Conservation (phyloP, 148 eudicot species). For the Arctostaphylos glauca region DNA sequence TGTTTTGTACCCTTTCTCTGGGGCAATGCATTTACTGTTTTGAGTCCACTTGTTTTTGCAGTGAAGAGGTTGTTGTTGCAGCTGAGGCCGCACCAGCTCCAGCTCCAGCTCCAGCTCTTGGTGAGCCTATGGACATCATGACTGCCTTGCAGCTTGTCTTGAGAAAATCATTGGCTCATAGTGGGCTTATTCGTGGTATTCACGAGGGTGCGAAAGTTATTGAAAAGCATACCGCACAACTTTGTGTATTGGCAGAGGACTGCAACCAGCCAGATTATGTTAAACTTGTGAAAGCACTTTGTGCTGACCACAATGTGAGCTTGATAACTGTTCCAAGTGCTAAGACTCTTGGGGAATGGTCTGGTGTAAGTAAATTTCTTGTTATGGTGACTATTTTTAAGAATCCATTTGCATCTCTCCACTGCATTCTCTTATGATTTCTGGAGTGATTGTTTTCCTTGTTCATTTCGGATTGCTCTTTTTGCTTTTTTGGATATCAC, state of each 20-base stretch:
- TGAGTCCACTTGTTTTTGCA: too few relatives aligned
- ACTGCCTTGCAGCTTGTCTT: conserved; percentile 20
- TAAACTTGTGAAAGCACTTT: conserved; percentile 28
- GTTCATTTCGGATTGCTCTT: too few relatives aligned
- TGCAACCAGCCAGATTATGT: conserved; percentile 45
- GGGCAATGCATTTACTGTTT: too few relatives aligned
- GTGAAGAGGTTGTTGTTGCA: too few relatives aligned
- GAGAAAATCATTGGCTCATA: too few relatives aligned
- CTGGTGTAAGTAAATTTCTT: conserved; percentile 31
- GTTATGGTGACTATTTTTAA: background rate
- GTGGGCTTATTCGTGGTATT: too few relatives aligned
- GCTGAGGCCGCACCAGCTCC: too few relatives aligned
- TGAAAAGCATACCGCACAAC: conserved; percentile 46
- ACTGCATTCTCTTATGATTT: background rate
- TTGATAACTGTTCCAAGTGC: conserved; percentile 37
- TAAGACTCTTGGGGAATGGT: conserved; percentile 45
- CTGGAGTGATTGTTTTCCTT: background rate
- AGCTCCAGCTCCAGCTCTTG: conserved; percentile 36
- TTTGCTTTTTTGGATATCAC: too few relatives aligned
- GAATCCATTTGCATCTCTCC: background rate
- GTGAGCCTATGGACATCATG: conserved; percentile 40
- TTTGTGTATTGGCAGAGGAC: conserved; percentile 43
- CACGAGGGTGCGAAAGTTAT: conserved; percentile 21
- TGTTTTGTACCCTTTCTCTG: too few relatives aligned
- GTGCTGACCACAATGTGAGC: conserved; percentile 30